Percentiles rank a stretch among this genome's conserved stretches.
Conservation (phyloP, 192 early-diverging fungal species). For the Umbelopsis vinacea region DNA sequence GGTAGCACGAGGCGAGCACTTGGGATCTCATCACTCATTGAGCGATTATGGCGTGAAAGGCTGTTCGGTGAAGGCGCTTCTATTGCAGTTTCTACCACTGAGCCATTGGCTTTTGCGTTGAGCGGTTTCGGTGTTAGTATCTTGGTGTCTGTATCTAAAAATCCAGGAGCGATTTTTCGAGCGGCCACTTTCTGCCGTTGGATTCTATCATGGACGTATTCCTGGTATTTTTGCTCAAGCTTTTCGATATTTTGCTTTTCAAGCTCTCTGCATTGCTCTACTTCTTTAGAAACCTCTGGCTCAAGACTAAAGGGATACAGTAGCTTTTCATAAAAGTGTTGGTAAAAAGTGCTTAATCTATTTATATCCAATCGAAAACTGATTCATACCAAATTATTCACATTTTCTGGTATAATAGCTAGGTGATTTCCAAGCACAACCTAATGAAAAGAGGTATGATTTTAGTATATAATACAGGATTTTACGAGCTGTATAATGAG, state of each 20-base stretch:
- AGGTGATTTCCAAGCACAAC: constrained; percentile 29
- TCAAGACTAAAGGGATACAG: constrained; percentile 60
- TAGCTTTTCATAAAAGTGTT: constrained; percentile 10
- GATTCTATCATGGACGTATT: constrained; percentile 48
- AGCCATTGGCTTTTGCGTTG: constrained; percentile 28
- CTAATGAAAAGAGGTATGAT: constrained; percentile 23
- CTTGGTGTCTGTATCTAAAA: constrained; percentile 61
- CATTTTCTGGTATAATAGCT: constrained; percentile 36
- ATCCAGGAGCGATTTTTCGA: constrained; percentile 67
- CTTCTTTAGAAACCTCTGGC: constrained; percentile 49
- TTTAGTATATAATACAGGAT: background rate
- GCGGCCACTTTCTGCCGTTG: constrained; percentile 55
- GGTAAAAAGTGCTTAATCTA: background rate
- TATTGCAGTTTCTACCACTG: background rate
- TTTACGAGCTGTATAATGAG: background rate
- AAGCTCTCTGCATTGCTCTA: constrained; percentile 39
- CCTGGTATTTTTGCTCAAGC: constrained; percentile 37
- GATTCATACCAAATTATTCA: constrained; percentile 33
- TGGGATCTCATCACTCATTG: constrained; percentile 5
- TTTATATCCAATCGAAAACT: background rate
- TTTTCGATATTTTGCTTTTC: constrained; percentile 34
- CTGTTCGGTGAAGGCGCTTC: background rate
- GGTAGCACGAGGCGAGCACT: background rate
- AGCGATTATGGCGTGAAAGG: constrained; percentile 3
- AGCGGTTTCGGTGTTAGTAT: constrained; percentile 56